Conservation (phyloP, 768 basidiomycete genomes). For the Phallus indusiatus region DNA sequence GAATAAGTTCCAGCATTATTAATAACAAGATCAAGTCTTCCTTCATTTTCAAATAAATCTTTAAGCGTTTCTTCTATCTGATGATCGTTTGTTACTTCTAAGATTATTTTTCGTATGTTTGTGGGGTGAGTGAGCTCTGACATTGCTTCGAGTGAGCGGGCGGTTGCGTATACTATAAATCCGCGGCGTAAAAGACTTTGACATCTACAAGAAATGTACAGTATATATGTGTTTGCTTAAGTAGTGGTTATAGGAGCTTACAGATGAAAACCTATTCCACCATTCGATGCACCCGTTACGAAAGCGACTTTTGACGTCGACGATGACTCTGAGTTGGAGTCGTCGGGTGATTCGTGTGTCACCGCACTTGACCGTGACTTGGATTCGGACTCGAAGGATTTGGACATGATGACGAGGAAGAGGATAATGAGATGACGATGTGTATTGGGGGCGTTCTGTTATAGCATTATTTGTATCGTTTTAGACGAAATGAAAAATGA, state of each 20-base stretch:
- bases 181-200: conserved; percentile 56
- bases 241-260: conserved; percentile 23
- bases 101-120: conserved; percentile 35
- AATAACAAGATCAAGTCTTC: conserved; percentile 62
- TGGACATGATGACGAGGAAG: too few relatives aligned
- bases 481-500: too few relatives aligned
- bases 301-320: conserved; percentile 39
- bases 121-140: conserved; percentile 38
- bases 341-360: too few relatives aligned
- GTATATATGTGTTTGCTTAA: too few relatives aligned
- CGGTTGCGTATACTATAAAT: conserved; percentile 71
- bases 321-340: background rate
- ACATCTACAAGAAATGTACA: conserved; percentile 36
- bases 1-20: conserved; percentile 56
- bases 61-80: conserved; percentile 40
- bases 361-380: too few relatives aligned
- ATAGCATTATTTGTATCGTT: too few relatives aligned
- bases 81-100: conserved; percentile 61
- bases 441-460: too few relatives aligned
- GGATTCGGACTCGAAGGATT: too few relatives aligned
- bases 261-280: conserved; percentile 68
- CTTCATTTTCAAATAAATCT: conserved; percentile 43
- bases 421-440: too few relatives aligned
- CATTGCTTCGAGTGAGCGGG: conserved; percentile 57
- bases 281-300: conserved; percentile 62